Percentiles rank a stretch among this genome's conserved stretches.
Conservation (phyloP, 2,329 filamentous ascomycete species). For the Fusarium coicis region DNA sequence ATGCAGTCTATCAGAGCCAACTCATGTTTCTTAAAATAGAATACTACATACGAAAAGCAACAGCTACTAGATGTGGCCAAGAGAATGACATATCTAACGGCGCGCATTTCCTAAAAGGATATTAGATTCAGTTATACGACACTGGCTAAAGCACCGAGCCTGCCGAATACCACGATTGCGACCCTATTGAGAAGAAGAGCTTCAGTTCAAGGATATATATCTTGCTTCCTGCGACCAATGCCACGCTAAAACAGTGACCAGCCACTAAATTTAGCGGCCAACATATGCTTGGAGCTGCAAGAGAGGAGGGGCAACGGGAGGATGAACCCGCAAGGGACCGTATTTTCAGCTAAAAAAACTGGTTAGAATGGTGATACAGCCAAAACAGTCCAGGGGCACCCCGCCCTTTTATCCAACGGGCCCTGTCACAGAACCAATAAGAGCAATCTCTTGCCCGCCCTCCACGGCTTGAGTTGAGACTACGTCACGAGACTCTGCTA, state of each 20-base stretch:
- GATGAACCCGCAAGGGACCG: constrained; percentile 24
- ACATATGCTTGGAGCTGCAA: constrained; percentile 6
- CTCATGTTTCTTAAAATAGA: constrained; percentile 3
- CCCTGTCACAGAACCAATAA: constrained; percentile 26
- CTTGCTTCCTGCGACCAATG: background rate
- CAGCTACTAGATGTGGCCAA: background rate
- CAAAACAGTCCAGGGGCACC: constrained; percentile 35
- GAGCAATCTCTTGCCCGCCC: constrained; percentile 3
- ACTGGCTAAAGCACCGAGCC: background rate
- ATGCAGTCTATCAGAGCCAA: background rate
- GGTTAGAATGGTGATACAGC: constrained; percentile 22
- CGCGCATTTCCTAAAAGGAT: background rate
- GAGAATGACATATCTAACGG: background rate
- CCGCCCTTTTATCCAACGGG: constrained; percentile 39
- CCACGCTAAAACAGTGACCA: constrained; percentile 8
- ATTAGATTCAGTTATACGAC: background rate
- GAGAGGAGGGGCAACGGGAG: background rate
- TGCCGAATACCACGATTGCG: background rate
- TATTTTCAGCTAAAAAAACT: constrained; percentile 19
- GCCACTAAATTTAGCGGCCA: constrained; percentile 30
- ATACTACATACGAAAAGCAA: background rate
- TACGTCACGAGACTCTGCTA: constrained; percentile 47
- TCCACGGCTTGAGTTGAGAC: constrained; percentile 30
- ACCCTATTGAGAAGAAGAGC: constrained; percentile 2
- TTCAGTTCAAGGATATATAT: background rate